Conservation (phyloP, 768 basidiomycete species). For the Rhizopogon vinicolor region DNA sequence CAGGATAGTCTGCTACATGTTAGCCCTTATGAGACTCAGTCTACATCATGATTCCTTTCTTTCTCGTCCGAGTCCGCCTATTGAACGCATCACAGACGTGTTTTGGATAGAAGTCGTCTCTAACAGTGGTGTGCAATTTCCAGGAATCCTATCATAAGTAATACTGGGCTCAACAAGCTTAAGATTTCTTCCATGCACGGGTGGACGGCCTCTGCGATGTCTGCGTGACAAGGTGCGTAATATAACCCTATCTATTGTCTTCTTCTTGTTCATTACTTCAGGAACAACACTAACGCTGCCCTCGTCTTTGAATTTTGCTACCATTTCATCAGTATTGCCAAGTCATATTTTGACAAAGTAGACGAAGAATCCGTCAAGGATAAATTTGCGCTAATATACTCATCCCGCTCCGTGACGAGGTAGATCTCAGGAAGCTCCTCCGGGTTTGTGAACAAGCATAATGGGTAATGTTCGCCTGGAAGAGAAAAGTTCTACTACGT, state of each 20-base stretch:
- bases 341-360: slow-evolving; percentile 96
- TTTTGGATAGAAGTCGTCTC: slow-evolving; percentile 99
- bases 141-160: slow-evolving; percentile 62
- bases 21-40: neutral
- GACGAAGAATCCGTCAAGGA: slow-evolving; percentile 99
- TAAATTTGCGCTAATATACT: slow-evolving; percentile 95
- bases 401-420: too few species aligned
- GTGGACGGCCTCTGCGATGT: slow-evolving; percentile 94
- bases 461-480: too few species aligned
- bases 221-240: slow-evolving; percentile 85
- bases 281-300: slow-evolving; percentile 95
- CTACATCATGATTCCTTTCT: too few species aligned
- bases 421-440: too few species aligned
- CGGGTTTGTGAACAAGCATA: too few species aligned
- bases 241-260: neutral
- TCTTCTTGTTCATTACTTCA: slow-evolving; percentile 25
- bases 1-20: too few species aligned
- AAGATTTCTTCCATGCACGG: slow-evolving; percentile 87
- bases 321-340: slow-evolving; percentile 90
- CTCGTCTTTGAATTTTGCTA: slow-evolving; percentile 98
- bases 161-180: slow-evolving; percentile 86
- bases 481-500: too few species aligned
- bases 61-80: too few species aligned
- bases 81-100: slow-evolving; percentile 74
- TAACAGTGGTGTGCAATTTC: slow-evolving; percentile 93